These are phyloP conservation scores for Solanum paucissectum DNA, from an alignment of 257 asterid genomes.

Conservation along the genomic window DNA sequence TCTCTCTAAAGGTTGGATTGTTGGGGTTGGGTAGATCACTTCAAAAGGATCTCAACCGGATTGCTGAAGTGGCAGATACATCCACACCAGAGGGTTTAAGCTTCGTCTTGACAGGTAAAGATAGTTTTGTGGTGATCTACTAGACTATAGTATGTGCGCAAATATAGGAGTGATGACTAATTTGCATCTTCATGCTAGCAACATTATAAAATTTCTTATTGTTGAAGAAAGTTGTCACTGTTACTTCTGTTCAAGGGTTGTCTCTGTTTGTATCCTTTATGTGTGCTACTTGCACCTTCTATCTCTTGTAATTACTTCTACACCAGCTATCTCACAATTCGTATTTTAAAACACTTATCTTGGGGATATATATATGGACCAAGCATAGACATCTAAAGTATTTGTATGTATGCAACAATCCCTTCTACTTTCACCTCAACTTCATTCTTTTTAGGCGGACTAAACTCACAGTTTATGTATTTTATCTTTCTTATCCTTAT, in stretches of 20 bases:
- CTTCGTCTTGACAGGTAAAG: conserved; percentile 85
- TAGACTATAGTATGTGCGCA: background rate
- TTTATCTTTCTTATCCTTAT: background rate
- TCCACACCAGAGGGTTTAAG: conserved; percentile 82
- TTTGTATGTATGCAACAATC: background rate
- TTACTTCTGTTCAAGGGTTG: background rate
- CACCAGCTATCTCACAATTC: background rate
- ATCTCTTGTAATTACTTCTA: background rate
- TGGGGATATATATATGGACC: background rate
- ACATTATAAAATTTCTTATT: background rate
- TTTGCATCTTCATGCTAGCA: background rate
- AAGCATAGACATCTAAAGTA: background rate
- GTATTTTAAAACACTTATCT: background rate
- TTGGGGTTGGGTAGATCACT: conserved; percentile 88
- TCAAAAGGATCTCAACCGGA: conserved; percentile 78
- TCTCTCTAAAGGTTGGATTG: conserved; percentile 61
- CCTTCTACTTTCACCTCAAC: background rate
- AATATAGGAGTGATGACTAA: background rate
- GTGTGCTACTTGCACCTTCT: background rate
- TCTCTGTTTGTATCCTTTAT: background rate
- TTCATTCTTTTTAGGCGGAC: background rate
- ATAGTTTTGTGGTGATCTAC: background rate
- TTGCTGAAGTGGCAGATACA: conserved; percentile 89
- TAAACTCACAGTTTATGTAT: background rate
- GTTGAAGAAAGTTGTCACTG: background rate